phyloP scores from a whole-genome alignment of 805 yeast genomes.

The Starmerella apicola region DNA sequence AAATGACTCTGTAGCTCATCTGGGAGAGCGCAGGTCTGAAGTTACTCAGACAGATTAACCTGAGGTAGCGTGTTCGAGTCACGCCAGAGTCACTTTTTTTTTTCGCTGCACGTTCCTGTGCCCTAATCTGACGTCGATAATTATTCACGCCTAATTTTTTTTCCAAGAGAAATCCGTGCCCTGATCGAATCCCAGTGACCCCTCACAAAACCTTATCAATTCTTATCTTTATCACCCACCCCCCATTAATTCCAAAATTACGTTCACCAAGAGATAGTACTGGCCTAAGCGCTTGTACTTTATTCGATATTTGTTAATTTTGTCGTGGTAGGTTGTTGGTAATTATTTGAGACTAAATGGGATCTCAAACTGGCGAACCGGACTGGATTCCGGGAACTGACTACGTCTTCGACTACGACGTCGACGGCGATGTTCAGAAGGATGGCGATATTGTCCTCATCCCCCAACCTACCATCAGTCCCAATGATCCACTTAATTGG shows the following conservation, averaged over 20 bases:
- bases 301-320: neutral
- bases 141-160: no score
- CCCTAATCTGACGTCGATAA: no score
- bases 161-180: no score
- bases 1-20: constrained; percentile 8
- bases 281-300: neutral
- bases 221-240: no score
- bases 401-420: constrained; percentile 27
- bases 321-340: neutral
- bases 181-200: no score
- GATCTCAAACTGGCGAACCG: neutral
- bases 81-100: constrained; percentile 8
- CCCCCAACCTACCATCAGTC: constrained; percentile 57
- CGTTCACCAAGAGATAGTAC: constrained; percentile 1
- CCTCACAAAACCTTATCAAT: no score
- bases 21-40: constrained; percentile 14
- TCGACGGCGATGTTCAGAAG: constrained; percentile 20
- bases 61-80: constrained; percentile 12
- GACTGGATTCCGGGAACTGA: constrained; percentile 23
- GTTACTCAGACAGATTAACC: constrained; percentile 9
- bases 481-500: constrained; percentile 65
- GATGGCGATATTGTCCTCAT: constrained; percentile 39
- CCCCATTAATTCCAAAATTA: neutral
- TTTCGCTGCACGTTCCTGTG: no score
- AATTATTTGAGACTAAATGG: neutral